These are phyloP conservation scores for Globisporangium barbulae DNA, from an alignment of 352 stramenopile genomes.

Conservation along the genomic window DNA sequence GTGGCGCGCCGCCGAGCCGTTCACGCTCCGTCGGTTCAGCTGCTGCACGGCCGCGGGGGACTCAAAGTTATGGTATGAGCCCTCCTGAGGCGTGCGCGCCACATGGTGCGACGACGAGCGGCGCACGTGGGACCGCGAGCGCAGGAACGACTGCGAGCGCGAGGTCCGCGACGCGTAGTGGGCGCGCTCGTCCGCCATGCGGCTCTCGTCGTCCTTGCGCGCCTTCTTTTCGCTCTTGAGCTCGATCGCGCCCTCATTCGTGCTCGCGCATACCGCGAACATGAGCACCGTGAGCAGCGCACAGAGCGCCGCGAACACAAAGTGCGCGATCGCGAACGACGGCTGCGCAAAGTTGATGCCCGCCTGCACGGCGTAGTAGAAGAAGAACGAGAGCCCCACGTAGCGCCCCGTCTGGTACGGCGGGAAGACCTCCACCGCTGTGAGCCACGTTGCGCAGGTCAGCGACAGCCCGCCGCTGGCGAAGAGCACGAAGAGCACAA, in stretches of 20 bases:
- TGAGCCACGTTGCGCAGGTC: conserved; percentile 81
- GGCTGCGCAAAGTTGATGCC: conserved; percentile 56
- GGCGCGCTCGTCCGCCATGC: conserved; percentile 30
- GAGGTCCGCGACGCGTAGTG: conserved; percentile 54
- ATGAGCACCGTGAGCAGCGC: conserved; percentile 68
- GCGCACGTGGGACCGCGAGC: conserved; percentile 50
- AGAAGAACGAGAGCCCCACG: conserved; percentile 65
- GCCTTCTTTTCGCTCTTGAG: conserved; percentile 84
- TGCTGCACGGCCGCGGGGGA: conserved; percentile 36
- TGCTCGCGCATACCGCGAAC: conserved; percentile 76
- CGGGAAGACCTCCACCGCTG: conserved; percentile 81
- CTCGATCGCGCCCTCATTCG: conserved; percentile 79
- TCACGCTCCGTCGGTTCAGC: conserved; percentile 10
- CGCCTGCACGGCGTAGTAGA: conserved; percentile 75
- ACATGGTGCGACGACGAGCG: conserved; percentile 61
- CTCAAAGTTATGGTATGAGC: conserved; percentile 80
- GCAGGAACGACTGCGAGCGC: conserved; percentile 79
- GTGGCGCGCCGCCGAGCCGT: conserved; percentile 1
- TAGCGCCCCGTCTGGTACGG: conserved; percentile 70
- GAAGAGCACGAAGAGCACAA: conserved; percentile 65
- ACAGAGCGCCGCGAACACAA: conserved; percentile 69
- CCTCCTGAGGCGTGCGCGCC: conserved; percentile 47
- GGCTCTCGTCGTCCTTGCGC: conserved; percentile 50
- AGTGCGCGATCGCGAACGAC: conserved; percentile 76
- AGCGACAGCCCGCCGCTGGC: conserved; percentile 60